Conservation (phyloP, 495 filamentous ascomycete species). For the Tuber brumale region DNA sequence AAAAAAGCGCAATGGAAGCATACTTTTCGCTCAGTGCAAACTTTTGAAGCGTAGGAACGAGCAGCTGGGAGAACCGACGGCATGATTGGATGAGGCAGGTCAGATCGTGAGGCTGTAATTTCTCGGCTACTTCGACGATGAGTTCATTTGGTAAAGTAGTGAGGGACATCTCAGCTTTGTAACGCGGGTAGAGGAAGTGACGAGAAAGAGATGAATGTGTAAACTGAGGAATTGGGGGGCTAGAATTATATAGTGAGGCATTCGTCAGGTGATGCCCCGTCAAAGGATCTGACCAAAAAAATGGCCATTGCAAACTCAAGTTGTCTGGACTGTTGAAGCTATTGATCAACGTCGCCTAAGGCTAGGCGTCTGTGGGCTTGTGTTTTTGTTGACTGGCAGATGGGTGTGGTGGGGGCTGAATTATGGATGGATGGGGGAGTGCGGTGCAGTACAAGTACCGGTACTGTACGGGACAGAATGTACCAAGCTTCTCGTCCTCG, state of each 20-base stretch:
- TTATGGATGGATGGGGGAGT: background rate
- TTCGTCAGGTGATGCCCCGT: background rate
- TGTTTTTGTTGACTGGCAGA: background rate
- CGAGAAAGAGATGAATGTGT: background rate
- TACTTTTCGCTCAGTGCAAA: background rate
- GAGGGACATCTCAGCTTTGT: background rate
- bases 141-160: background rate
- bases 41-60: background rate
- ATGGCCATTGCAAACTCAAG: background rate
- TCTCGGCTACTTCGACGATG: constrained; percentile 3
- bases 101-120: background rate
- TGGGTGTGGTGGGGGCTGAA: background rate
- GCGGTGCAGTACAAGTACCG: no score
- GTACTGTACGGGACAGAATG: no score
- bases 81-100: background rate
- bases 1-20: background rate
- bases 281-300: background rate
- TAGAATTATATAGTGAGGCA: constrained; percentile 3
- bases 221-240: background rate
- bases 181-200: background rate
- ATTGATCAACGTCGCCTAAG: background rate
- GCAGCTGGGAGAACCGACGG: background rate
- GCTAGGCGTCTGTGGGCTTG: background rate
- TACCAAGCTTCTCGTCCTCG: no score
- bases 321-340: background rate